Evolutionary conservation across 1,284 basidiomycete genomes (phyloP), one percentile per base, ranked within the genome.

Genomic region (Mrakiaceae sp.): DNA sequence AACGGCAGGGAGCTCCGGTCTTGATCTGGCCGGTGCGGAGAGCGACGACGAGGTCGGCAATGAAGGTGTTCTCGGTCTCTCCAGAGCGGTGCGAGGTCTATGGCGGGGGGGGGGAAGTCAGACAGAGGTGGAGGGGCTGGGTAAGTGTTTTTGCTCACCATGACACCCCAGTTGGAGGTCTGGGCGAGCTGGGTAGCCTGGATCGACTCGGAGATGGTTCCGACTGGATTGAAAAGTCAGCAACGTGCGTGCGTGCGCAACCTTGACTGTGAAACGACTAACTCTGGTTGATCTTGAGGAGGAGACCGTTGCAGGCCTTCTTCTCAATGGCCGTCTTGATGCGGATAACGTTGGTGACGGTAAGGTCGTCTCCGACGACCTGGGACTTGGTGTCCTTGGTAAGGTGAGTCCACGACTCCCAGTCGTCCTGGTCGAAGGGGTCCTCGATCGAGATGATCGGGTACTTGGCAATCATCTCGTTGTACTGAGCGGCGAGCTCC

Each of bases 351-450:
- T 98, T 99, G 75, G 96, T 98, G 72, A 99, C 96, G 10, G 94
- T 97, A 79, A 99, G 80, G 78, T 99, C 95, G 75, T 98, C 95
- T 74, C 94, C 94, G 73, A 98, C 94, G 73, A 97, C 89, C 80
- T 95, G 77, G 70, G 78, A 73, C 69, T 74, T 75, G 69, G 76
- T 68, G 69, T 84, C 78, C 73, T 80, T 78, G 72, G 88, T 95
- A 80, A 97, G 91, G 82, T 94, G 86, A 56, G 85, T 81, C 96
- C 96, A 99, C 56, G 93, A 91, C 77, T 93, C 92, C 89, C 92
- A 98, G 82, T 98, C 95, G 77, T 98, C 96, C 82, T 99, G 94
- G 80, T 98, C 94, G 80, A 99, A 99, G 78, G 95, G 95, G 79
- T 99, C 95, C 81, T 99, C 95, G 74, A 98, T 89, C 64, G 93